These are phyloP conservation scores for Vaccinium darrowii DNA, from an alignment of 148 eudicot species.

Conservation along the genomic window DNA sequence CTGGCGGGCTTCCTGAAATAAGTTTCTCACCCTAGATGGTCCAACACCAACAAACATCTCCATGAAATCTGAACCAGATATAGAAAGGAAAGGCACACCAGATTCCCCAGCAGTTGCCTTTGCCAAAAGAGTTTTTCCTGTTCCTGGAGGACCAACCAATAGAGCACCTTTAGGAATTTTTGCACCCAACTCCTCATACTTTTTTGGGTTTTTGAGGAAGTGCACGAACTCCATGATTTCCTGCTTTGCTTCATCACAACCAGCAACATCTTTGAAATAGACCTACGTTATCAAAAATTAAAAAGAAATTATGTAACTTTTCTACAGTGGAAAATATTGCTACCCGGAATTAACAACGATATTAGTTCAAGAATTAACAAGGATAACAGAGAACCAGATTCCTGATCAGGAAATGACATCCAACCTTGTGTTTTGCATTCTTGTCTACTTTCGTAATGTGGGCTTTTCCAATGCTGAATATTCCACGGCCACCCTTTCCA, in stretches of 20 bases:
- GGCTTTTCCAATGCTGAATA: conserved; percentile 85
- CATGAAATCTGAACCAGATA: conserved; percentile 88
- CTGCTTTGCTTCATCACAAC: conserved; percentile 81
- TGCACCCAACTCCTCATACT: conserved; percentile 80
- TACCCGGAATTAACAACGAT: neutral
- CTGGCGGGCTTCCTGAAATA: conserved; percentile 84
- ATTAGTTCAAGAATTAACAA: neutral
- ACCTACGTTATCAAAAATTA: conserved; percentile 32
- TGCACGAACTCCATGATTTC: conserved; percentile 91
- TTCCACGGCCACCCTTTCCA: conserved; percentile 70
- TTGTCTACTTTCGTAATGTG: conserved; percentile 70
- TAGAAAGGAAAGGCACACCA: conserved; percentile 90
- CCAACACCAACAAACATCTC: conserved; percentile 99
- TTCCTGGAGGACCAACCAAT: conserved; percentile 95
- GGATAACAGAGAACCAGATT: conserved; percentile 6
- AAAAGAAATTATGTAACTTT: neutral
- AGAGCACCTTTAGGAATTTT: conserved; percentile 94
- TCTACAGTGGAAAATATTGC: neutral
- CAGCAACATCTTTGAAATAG: conserved; percentile 71
- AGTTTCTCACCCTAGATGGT: conserved; percentile 83
- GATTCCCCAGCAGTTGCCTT: conserved; percentile 97
- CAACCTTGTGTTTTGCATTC: conserved; percentile 79
- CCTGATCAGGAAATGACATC: conserved; percentile 15
- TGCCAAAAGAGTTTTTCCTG: conserved; percentile 90
- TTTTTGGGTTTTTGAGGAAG: conserved; percentile 88